Conservation (phyloP, 345 rosid species). For the Hirschfeldia incana region DNA sequence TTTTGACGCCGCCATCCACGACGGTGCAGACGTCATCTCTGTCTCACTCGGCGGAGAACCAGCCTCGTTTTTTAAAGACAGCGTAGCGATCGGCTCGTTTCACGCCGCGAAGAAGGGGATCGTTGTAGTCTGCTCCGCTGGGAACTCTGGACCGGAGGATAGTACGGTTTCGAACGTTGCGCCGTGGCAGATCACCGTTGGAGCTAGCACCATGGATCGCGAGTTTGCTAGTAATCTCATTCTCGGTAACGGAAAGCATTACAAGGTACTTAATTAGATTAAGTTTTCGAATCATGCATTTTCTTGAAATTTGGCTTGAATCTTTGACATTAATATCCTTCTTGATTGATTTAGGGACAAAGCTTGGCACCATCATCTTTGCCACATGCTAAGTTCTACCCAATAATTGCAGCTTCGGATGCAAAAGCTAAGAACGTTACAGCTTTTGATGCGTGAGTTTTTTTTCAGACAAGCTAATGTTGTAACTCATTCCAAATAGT, state of each 20-base stretch:
- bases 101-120: constrained; percentile 69
- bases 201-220: constrained; percentile 85
- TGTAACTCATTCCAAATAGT: not conserved
- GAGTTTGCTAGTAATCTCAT: constrained; percentile 69
- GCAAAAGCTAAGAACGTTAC: constrained; percentile 60
- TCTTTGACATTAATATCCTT: not conserved
- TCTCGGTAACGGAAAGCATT: constrained; percentile 54
- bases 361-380: constrained; percentile 59
- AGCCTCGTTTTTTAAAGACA: constrained; percentile 50
- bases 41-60: constrained; percentile 64
- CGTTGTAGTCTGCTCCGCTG: constrained; percentile 71
- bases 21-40: constrained; percentile 76
- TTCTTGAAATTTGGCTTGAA: not conserved
- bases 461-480: not conserved
- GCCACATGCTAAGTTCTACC: constrained; percentile 51
- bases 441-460: constrained; percentile 58
- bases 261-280: constrained; percentile 50
- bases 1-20: constrained; percentile 72
- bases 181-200: constrained; percentile 91
- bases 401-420: constrained; percentile 54
- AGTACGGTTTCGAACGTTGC: constrained; percentile 65
- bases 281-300: not conserved
- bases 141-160: constrained; percentile 77
- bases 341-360: constrained; percentile 53
- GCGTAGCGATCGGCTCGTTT: constrained; percentile 73